Conservation (phyloP, 345 rosid species). For the Camelina neglecta region DNA sequence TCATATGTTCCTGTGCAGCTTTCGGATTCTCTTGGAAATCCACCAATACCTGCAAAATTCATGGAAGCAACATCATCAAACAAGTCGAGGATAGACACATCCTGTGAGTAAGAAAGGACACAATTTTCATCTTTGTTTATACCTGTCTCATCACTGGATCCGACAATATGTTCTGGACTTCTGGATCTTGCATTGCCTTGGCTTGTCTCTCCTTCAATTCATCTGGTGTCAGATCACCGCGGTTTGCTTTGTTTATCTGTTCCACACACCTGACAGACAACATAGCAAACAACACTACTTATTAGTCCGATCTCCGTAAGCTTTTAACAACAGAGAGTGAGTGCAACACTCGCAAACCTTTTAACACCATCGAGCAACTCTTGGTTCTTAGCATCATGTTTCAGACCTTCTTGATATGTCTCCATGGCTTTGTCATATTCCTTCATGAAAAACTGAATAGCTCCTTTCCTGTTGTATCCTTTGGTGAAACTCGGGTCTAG, state of each 20-base stretch:
- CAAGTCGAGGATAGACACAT: background rate
- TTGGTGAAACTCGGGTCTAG: constrained; percentile 88
- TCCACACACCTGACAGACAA: constrained; percentile 68
- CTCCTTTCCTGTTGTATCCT: constrained; percentile 95
- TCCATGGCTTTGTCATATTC: constrained; percentile 90
- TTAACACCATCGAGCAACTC: constrained; percentile 87
- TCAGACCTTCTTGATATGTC: constrained; percentile 88
- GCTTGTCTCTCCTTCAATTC: constrained; percentile 99
- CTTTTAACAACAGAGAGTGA: background rate
- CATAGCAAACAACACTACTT: background rate
- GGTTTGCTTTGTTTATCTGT: constrained; percentile 83
- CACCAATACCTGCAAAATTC: constrained; percentile 61
- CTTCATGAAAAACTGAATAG: constrained; percentile 92
- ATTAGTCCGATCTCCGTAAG: background rate
- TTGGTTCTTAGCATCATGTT: constrained; percentile 83
- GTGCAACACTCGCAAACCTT: constrained; percentile 54
- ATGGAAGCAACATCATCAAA: constrained; percentile 2
- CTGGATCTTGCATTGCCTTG: constrained; percentile 97
- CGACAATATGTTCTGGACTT: constrained; percentile 88
- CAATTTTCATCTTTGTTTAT: background rate
- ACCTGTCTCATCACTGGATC: constrained; percentile 99
- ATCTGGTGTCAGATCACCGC: constrained; percentile 91
- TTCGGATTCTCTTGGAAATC: constrained; percentile 97
- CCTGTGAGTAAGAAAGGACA: background rate
- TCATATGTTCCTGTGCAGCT: constrained; percentile 90